These are phyloP conservation scores for Penicillium sp. DNA, from an alignment of 2,329 filamentous ascomycete species.

Conservation along the genomic window DNA sequence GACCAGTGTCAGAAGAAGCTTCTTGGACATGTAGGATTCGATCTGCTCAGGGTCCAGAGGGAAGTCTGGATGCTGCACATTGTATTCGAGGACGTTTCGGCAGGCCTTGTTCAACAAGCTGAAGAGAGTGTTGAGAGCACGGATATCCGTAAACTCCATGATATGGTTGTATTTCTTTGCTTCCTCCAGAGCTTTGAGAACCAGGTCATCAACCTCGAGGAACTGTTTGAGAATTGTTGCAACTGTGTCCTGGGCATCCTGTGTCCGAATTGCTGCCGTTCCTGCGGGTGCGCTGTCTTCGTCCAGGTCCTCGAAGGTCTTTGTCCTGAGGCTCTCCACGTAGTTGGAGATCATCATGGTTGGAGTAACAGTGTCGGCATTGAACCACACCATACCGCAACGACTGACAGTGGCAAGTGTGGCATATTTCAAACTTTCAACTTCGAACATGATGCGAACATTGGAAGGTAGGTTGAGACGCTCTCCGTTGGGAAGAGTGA, in stretches of 20 bases:
- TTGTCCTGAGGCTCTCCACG: slow-evolving; percentile 75
- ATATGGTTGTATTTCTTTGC: slow-evolving; percentile 85
- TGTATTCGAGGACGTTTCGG: slow-evolving; percentile 91
- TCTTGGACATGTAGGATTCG: slow-evolving; percentile 88
- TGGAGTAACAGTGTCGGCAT: slow-evolving; percentile 91
- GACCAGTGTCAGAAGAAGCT: slow-evolving; percentile 84
- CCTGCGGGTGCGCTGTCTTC: slow-evolving; percentile 81
- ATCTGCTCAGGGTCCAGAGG: slow-evolving; percentile 86
- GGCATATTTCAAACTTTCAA: slow-evolving; percentile 95
- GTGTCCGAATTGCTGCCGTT: slow-evolving; percentile 72
- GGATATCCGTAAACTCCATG: slow-evolving; percentile 94
- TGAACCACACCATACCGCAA: slow-evolving; percentile 99
- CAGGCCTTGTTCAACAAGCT: slow-evolving; percentile 93
- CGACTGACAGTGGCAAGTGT: slow-evolving; percentile 98
- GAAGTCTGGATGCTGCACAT: slow-evolving; percentile 90
- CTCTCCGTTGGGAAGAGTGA: slow-evolving; percentile 96
- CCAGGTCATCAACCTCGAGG: slow-evolving; percentile 76
- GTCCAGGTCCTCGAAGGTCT: slow-evolving; percentile 91
- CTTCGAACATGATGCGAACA: slow-evolving; percentile 99
- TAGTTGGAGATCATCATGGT: slow-evolving; percentile 93
- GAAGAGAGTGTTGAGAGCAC: slow-evolving; percentile 89
- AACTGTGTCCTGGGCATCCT: slow-evolving; percentile 74
- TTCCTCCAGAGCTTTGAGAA: slow-evolving; percentile 72
- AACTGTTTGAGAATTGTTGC: slow-evolving; percentile 76
- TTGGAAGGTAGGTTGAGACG: slow-evolving; percentile 92